These are phyloP conservation scores for Leptographium galeiforme DNA, from an alignment of 2,329 filamentous ascomycete species.

Conservation along the genomic window DNA sequence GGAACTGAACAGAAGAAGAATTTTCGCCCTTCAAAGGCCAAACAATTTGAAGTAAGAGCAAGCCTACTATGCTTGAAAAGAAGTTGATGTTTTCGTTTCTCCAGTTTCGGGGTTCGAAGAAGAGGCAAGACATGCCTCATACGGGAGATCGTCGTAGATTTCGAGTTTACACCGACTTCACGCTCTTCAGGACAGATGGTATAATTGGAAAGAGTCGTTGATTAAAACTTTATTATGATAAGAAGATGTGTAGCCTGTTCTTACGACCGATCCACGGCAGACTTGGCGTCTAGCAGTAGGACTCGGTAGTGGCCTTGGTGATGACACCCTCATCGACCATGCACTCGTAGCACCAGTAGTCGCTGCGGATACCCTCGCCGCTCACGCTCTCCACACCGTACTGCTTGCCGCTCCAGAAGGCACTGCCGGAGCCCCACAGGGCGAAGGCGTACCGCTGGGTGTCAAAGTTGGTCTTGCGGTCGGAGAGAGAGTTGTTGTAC, in stretches of 20 bases:
- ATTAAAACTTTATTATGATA: background rate
- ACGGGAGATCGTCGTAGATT: too few species aligned
- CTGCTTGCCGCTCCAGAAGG: conserved; percentile 4
- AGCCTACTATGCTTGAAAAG: too few species aligned
- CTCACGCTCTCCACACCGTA: background rate
- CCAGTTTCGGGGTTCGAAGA: too few species aligned
- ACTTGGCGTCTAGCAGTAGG: background rate
- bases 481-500: conserved; percentile 4
- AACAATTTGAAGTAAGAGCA: too few species aligned
- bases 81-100: too few species aligned
- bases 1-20: too few species aligned
- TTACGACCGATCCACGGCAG: background rate
- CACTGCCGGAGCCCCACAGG: background rate
- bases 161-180: too few species aligned
- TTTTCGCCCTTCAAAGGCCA: too few species aligned
- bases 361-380: conserved; percentile 1
- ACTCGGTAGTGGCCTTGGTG: background rate
- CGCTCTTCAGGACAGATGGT: too few species aligned
- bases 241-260: background rate
- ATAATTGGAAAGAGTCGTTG: too few species aligned
- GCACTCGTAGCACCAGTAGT: conserved; percentile 7
- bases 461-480: conserved; percentile 6
- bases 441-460: conserved; percentile 3
- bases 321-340: conserved; percentile 5
- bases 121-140: too few species aligned